Conservation (phyloP, 352 stramenopile genomes). For the Pythium diclinum region DNA sequence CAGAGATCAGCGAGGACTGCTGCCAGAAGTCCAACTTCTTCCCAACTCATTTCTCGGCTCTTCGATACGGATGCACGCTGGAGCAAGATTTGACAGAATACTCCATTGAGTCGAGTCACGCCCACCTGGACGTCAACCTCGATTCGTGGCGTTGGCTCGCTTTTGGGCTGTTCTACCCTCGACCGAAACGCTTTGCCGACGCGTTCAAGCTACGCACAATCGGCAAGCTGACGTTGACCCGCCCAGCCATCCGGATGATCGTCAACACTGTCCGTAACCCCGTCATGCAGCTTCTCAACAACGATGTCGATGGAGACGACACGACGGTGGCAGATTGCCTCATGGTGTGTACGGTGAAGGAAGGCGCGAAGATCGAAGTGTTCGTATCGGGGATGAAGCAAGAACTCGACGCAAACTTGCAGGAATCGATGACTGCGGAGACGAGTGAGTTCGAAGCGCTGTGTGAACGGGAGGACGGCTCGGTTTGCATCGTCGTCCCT, state of each 20-base stretch:
- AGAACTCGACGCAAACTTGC: background rate
- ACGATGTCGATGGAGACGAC: background rate
- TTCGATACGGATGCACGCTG: slow-evolving; percentile 1
- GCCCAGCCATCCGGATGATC: background rate
- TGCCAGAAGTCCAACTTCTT: background rate
- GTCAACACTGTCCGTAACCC: background rate
- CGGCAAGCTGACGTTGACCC: background rate
- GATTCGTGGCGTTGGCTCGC: background rate
- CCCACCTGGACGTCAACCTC: background rate
- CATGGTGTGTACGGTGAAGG: slow-evolving; percentile 2
- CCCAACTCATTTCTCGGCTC: background rate
- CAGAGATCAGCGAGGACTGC: background rate
- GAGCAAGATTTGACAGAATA: slow-evolving; percentile 4
- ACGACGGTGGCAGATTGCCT: background rate
- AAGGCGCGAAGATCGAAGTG: slow-evolving; percentile 2
- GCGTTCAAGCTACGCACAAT: background rate
- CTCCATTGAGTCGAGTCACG: background rate
- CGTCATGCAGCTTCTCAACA: background rate
- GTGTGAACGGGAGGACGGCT: background rate
- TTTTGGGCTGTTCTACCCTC: background rate
- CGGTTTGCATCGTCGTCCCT: background rate
- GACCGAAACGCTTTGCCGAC: background rate
- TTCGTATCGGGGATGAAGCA: background rate
- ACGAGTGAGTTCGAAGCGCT: slow-evolving; percentile 2
- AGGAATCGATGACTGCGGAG: too few relatives aligned